phyloP scores from a whole-genome alignment of 148 eudicot genomes.

The Silene conica region DNA sequence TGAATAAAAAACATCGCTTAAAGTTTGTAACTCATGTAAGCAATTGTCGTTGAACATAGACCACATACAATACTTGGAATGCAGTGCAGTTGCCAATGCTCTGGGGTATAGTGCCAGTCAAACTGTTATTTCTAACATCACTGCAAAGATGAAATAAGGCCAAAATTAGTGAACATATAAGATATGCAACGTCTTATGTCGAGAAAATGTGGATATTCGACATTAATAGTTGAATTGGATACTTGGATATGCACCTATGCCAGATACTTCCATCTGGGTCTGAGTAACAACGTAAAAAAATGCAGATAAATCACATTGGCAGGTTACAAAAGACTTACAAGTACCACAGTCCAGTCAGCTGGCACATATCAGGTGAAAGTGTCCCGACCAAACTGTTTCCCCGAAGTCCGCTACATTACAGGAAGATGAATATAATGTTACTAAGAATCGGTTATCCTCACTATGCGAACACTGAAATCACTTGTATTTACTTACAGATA shows the following conservation, averaged over 20 bases:
- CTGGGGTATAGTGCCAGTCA: slow-evolving; percentile 69
- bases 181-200: not conserved
- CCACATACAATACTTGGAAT: slow-evolving; percentile 95
- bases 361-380: slow-evolving; percentile 92
- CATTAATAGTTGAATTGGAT: not conserved
- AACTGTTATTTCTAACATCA: slow-evolving; percentile 93
- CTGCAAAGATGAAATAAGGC: slow-evolving; percentile 33
- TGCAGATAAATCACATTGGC: not conserved
- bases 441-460: too few relatives aligned
- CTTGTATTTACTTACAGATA: slow-evolving; percentile 95
- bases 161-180: not conserved
- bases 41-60: not conserved
- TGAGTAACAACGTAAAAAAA: too few relatives aligned
- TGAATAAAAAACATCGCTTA: not conserved
- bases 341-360: slow-evolving; percentile 97
- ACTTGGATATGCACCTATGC: not conserved
- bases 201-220: too few relatives aligned
- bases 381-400: slow-evolving; percentile 79
- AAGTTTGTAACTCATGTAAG: not conserved
- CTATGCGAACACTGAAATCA: too few relatives aligned
- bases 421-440: not conserved
- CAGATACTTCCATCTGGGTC: too few relatives aligned
- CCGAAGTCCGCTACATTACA: slow-evolving; percentile 64
- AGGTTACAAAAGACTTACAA: slow-evolving; percentile 58
- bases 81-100: slow-evolving; percentile 80